A percentile compares a stretch with the other conserved stretches of the same genome.
phyloP scores from a whole-genome alignment of 345 rosid species.

The Gossypium stocksii region DNA sequence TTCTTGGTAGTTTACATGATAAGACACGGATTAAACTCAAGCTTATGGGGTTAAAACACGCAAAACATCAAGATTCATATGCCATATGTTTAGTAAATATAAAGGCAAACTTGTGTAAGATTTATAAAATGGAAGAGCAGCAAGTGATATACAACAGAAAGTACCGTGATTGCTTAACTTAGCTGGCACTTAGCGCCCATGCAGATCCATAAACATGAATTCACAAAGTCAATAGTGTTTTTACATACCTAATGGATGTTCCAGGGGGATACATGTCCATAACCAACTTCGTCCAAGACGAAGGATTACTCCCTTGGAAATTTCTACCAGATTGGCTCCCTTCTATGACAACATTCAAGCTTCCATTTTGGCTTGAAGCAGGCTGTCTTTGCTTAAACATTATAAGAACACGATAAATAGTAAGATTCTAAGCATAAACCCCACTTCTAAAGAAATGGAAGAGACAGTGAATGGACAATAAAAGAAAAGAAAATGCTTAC shows the following conservation, averaged over 20 bases:
- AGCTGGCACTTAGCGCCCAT: neutral
- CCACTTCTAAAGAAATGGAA: slow-evolving; percentile 6
- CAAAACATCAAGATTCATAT: slow-evolving; percentile 7
- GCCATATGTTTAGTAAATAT: neutral
- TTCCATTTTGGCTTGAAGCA: slow-evolving; percentile 74
- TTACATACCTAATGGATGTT: slow-evolving; percentile 58
- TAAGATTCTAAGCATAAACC: slow-evolving; percentile 20
- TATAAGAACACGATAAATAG: slow-evolving; percentile 28
- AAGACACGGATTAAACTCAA: neutral
- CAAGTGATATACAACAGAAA: neutral
- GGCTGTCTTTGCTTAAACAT: slow-evolving; percentile 90
- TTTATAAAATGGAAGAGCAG: neutral
- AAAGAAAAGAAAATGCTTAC: slow-evolving; percentile 35
- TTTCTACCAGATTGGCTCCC: slow-evolving; percentile 38
- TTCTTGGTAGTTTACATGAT: neutral
- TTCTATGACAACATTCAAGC: slow-evolving; percentile 42
- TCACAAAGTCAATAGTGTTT: slow-evolving; percentile 10
- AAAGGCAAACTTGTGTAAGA: neutral
- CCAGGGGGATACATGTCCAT: slow-evolving; percentile 76
- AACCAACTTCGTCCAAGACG: slow-evolving; percentile 85
- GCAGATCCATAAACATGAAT: neutral
- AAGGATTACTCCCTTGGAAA: slow-evolving; percentile 35
- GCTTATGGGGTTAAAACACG: neutral
- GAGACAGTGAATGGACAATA: neutral
- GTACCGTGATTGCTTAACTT: slow-evolving; percentile 1